Evolutionary conservation across 139 green algal genomes (phyloP), one percentile per base, ranked within the genome.

Genomic region (Picochlorum sp.): DNA sequence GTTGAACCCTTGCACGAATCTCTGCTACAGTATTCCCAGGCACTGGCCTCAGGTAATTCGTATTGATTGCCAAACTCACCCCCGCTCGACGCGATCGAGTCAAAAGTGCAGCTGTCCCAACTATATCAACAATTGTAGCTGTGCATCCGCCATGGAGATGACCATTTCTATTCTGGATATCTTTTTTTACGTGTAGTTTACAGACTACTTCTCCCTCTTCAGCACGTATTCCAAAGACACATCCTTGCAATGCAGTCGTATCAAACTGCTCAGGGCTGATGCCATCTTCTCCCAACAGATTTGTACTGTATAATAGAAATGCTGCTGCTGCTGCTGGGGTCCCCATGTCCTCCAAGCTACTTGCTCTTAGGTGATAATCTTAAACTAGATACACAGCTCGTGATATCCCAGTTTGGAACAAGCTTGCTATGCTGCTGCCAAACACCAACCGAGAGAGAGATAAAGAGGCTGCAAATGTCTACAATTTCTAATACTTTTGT

Each of bases 41-140:
- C 44, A 59, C 61, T 18, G 30, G 26, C 16, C 7, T 16, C 13
- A 74, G 52, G 40, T 74, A 74, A 37, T 58, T 51, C 6, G 52
- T 43, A 59, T 39, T 50, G 2, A 74, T 74, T 33, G 36, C 25
- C 6, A 73, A 33, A 47, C 40, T 56, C 2, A 65, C 70, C 25
- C 54, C 61, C 26, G 26, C 37, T 12, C 50, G 26, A 16, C n/a
- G 18, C 10, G 13, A 24, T 16, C 55, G 26, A 31, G 68, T 76
- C n/a, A 69, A n/a, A n/a, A 79, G 36, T 8, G 72, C 72, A 14
- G 72, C 72, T 9, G 68, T 67, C 7, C 62, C 64, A 16, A 79
- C 51, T 4, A 65, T 69, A 47, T 79, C 72, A 20, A 76, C 61
- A 5, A 79, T 40, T 20, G 68, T 77, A 9, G 72, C 72, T 55